Evolutionary conservation across 1,139 yeast species (phyloP), one percentile per base, ranked within the genome.

Genomic region (Suhomyces bolitotheri): DNA sequence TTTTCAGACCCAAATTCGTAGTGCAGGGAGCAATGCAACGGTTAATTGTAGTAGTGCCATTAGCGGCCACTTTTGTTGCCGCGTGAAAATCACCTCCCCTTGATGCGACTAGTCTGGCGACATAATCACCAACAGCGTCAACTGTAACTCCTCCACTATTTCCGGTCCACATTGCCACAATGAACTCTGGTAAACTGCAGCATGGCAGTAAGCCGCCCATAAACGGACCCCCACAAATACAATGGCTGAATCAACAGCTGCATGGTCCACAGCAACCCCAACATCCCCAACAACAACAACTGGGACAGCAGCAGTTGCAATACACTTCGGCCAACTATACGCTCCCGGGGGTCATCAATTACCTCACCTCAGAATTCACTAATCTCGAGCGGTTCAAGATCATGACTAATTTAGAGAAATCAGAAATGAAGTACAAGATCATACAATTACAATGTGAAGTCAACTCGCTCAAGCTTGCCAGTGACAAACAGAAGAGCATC

Each of bases 331-430:
- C 53, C 32, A 69, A 70, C 33, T 78, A 78, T 45, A 77, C 82
- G 2, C 62, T 78, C 16, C 84, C 84, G 0, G 84, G 84, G 2
- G 78, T 78, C n/a, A 78, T 78, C 58, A 78, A 76, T 49, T 78
- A 78, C 49, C 59, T 78, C 36, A 80, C 81, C 22, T 67, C 76
- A 7, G 83, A 78, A 46, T 78, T 78, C 56, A 76, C 83, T 19
- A 71, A 73, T 40, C 64, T 77, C 43, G 84, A 78, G 49, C 58
- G 80, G 38, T 77, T 69, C 55, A 72, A 77, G 49, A 75, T 78
- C 53, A 64, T 75, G 60, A 69, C 75, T 41, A 78, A 74, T 49
- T 58, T 78, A 46, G 83, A 78, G 49, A 71, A 71, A 40, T 66
- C 77, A 7, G 80, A 78, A 38, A 71, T 78, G 74, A 76, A 75